Conservation (phyloP, 2,329 filamentous ascomycete genomes). For the Penicillium sp. region DNA sequence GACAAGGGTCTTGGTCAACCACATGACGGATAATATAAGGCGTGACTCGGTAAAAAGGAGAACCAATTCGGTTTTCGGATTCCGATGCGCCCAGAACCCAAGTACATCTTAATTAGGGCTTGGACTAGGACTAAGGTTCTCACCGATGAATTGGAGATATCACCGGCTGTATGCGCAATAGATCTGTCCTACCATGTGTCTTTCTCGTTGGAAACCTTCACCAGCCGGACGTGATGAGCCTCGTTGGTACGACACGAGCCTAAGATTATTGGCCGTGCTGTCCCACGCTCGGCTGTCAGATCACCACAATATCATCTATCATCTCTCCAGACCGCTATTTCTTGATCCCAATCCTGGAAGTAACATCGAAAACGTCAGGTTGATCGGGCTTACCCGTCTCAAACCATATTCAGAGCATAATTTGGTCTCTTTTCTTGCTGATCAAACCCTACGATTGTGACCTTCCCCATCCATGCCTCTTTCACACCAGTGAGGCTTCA, state of each 20-base stretch:
- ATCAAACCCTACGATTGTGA: neutral
- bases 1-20: neutral
- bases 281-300: neutral
- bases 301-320: neutral
- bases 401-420: neutral
- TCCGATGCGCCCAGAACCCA: neutral
- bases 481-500: neutral
- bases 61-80: slow-evolving; percentile 2
- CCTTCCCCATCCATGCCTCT: neutral
- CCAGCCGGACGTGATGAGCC: neutral
- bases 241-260: neutral
- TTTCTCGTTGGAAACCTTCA: neutral
- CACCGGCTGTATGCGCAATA: neutral
- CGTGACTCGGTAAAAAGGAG: slow-evolving; percentile 1
- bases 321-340: neutral
- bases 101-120: neutral
- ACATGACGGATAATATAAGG: slow-evolving; percentile 1
- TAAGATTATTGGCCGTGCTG: neutral
- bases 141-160: slow-evolving; percentile 1
- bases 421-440: neutral
- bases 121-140: slow-evolving; percentile 9
- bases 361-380: neutral
- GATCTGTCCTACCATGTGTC: neutral
- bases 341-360: neutral
- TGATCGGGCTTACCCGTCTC: neutral